Conservation (phyloP, 2,329 filamentous ascomycete genomes). For the Ophiosphaerella korrae region DNA sequence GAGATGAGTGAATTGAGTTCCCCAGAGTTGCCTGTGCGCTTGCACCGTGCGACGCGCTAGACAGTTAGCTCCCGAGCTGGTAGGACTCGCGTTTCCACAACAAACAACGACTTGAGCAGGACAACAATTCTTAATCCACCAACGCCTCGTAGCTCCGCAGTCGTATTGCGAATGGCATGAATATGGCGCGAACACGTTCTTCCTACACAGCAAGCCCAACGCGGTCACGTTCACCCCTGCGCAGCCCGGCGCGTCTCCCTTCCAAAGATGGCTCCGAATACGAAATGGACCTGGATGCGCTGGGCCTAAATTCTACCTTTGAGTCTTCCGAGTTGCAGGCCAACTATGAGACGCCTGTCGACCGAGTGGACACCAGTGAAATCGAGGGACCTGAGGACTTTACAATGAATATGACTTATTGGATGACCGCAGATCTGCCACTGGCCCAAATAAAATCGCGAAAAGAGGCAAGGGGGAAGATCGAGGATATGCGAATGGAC, state of each 20-base stretch:
- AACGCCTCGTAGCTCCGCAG: neutral
- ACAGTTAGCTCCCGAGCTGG: constrained; percentile 3
- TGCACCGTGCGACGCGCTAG: constrained; percentile 8
- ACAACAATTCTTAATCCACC: constrained; percentile 25
- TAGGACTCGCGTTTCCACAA: constrained; percentile 22
- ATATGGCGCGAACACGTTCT: constrained; percentile 42
- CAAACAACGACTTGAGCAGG: constrained; percentile 19
- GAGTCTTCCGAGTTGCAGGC: constrained; percentile 40
- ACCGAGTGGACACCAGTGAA: constrained; percentile 47
- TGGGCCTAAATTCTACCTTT: constrained; percentile 43
- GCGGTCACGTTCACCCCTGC: constrained; percentile 36
- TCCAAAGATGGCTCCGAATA: constrained; percentile 45
- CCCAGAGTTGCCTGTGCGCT: neutral
- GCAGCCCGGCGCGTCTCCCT: constrained; percentile 31
- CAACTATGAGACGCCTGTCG: constrained; percentile 35
- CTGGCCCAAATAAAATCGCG: constrained; percentile 37
- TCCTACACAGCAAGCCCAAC: constrained; percentile 43
- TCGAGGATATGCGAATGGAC: constrained; percentile 24
- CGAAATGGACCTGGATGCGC: constrained; percentile 47
- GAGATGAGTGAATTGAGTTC: neutral
- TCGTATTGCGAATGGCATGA: constrained; percentile 12
- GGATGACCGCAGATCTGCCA: constrained; percentile 47
- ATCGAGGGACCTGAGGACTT: constrained; percentile 51
- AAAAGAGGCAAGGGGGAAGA: constrained; percentile 33
- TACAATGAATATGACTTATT: constrained; percentile 51